Evolutionary conservation across 306 rosid species (phyloP), one percentile per base, ranked within the genome.

Genomic region (Alnus rubra): DNA sequence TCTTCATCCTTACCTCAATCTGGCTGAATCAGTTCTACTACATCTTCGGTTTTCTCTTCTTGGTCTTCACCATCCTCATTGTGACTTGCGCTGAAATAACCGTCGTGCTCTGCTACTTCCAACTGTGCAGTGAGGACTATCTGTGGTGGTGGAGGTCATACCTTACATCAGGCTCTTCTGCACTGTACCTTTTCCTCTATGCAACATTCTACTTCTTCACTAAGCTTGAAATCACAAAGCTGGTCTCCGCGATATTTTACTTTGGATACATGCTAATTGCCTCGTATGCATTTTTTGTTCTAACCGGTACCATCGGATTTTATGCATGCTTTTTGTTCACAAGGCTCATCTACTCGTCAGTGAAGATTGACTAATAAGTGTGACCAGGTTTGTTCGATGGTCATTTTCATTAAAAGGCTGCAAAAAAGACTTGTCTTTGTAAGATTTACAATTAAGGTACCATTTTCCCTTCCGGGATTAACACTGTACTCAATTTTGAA

Each of bases 21-120:
- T 95, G 98, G 98, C 82, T 95, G 92, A 95, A 95, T 87, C 98
- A 95, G 89, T 95, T 95, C 82, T 95, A 95, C 91, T 92, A 95
- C 90, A 95, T 95, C 83, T 95, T 95, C 14, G 98, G 98, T 3
- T 95, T 95, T 89, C 98, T 95, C 79, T 95, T 95, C 88, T 83
- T 95, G 92, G 98, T 95, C 76, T 90, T 95, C 86, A 48, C 88
- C 73, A 95, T 95, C 88, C 98, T 95, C 76, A 74, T 92, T 2
- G 79, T 95, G 84, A 95, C 98, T 4, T 95, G 98, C 49, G 98
- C 98, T 4, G 98, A 95, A 83, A 95, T 95, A 75, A 90, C 98
- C 58, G 74, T 95, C 33, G 98, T 95, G 80, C 98, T 95, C 42
- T 91, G 98, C 92, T 95, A 92, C 91, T 95, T 95, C 92, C 98